These are phyloP conservation scores for Spirogloea muscicola DNA, from an alignment of 139 green algal genomes.

Conservation along the genomic window DNA sequence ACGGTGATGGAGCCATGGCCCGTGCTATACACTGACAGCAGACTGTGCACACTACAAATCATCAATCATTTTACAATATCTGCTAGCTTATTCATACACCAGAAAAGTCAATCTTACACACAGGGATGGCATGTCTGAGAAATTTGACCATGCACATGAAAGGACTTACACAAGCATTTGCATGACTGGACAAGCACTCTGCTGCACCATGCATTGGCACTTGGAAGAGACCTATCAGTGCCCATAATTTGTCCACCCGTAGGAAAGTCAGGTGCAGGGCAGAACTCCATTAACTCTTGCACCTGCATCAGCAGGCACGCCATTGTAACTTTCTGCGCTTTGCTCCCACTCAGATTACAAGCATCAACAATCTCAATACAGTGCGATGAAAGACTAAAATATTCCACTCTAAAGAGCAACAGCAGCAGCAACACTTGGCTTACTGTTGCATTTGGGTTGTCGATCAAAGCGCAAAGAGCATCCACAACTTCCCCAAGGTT, in stretches of 20 bases:
- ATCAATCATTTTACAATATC: too few relatives aligned
- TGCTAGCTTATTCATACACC: too few relatives aligned
- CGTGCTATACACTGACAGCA: slow-evolving; percentile 65
- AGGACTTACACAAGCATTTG: too few relatives aligned
- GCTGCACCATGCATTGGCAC: slow-evolving; percentile 9
- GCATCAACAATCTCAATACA: neutral
- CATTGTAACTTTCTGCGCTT: too few relatives aligned
- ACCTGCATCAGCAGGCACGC: too few relatives aligned
- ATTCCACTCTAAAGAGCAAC: neutral
- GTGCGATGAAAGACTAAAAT: neutral
- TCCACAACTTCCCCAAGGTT: slow-evolving; percentile 89
- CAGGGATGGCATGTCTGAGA: too few relatives aligned
- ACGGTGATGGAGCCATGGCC: slow-evolving; percentile 70
- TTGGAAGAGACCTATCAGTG: slow-evolving; percentile 5
- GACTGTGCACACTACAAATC: too few relatives aligned
- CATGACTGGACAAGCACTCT: too few relatives aligned
- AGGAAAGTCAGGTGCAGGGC: slow-evolving; percentile 92
- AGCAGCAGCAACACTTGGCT: neutral
- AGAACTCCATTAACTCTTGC: slow-evolving; percentile 73
- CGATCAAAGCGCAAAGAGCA: slow-evolving; percentile 72
- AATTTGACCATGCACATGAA: too few relatives aligned
- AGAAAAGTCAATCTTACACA: too few relatives aligned
- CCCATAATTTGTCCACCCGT: slow-evolving; percentile 68
- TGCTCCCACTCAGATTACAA: neutral
- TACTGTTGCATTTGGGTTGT: slow-evolving; percentile 65